phyloP scores from a whole-genome alignment of 2,329 filamentous ascomycete species.

The Xylaria multiplex region DNA sequence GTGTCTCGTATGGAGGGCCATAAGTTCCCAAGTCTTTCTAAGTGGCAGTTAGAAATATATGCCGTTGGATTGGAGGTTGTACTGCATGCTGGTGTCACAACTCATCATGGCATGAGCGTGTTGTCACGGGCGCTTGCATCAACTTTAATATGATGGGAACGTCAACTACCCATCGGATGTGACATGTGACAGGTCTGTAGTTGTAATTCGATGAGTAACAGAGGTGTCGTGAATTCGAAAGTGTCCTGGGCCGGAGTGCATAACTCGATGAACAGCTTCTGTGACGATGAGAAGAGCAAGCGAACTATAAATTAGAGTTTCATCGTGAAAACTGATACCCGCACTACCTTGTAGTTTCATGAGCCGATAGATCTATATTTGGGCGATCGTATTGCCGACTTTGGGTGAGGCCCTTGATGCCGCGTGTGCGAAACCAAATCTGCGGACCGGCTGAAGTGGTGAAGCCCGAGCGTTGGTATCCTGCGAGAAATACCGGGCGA shows the following conservation, averaged over 20 bases:
- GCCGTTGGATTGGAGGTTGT: constrained; percentile 12
- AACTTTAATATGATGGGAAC: constrained; percentile 17
- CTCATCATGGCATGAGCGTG: constrained; percentile 16
- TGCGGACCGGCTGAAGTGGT: constrained; percentile 25
- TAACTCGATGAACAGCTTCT: constrained; percentile 1
- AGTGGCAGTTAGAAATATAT: constrained; percentile 9
- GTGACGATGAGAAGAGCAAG: not conserved
- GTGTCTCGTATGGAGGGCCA: not conserved
- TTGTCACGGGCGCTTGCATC: constrained; percentile 32
- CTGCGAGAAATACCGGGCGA: constrained; percentile 24
- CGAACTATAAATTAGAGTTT: constrained; percentile 9
- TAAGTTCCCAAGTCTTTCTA: not conserved
- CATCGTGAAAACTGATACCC: not conserved
- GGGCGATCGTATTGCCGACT: constrained; percentile 10
- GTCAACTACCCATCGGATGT: constrained; percentile 12
- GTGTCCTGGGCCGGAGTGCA: not conserved
- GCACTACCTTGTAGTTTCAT: not conserved
- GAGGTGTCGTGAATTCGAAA: not conserved
- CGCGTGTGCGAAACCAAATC: constrained; percentile 30
- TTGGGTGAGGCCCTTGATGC: constrained; percentile 14
- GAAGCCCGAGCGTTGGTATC: constrained; percentile 25
- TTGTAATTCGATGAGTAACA: not conserved
- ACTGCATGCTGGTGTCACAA: constrained; percentile 17
- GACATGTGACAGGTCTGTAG: constrained; percentile 10
- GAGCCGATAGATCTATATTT: constrained; percentile 15